These are phyloP conservation scores for Ophiostoma piceae DNA, from an alignment of 2,329 filamentous ascomycete species.

Conservation along the genomic window DNA sequence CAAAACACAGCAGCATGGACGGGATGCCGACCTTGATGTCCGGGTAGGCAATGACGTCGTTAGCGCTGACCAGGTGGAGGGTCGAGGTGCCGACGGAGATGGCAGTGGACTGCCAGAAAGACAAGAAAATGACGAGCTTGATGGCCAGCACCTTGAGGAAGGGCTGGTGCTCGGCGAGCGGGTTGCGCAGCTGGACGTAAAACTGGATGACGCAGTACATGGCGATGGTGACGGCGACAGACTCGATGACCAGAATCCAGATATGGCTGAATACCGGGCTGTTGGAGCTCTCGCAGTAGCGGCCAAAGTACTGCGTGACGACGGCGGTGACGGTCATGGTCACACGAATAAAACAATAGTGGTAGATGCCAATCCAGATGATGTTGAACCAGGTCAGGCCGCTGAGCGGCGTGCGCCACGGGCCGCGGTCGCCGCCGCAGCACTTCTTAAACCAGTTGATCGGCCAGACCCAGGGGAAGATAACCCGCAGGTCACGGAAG, in stretches of 20 bases:
- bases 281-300: conserved; percentile 74
- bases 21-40: conserved; percentile 80
- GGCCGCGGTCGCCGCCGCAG: conserved; percentile 63
- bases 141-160: conserved; percentile 80
- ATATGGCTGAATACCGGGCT: conserved; percentile 76
- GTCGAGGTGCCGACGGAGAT: conserved; percentile 51
- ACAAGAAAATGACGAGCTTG: conserved; percentile 86
- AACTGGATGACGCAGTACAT: conserved; percentile 90
- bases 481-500: conserved; percentile 62
- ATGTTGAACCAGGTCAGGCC: conserved; percentile 90
- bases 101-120: conserved; percentile 70
- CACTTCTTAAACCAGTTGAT: conserved; percentile 65
- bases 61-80: conserved; percentile 58
- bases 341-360: conserved; percentile 78
- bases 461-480: conserved; percentile 70
- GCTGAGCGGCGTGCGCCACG: conserved; percentile 68
- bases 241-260: conserved; percentile 69
- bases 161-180: conserved; percentile 63
- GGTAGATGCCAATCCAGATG: conserved; percentile 75
- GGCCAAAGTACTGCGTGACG: conserved; percentile 60
- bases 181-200: conserved; percentile 67
- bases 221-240: conserved; percentile 67
- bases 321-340: conserved; percentile 75
- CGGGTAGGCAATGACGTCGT: conserved; percentile 57
- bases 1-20: conserved; percentile 69